phyloP scores from a whole-genome alignment of 2,329 filamentous ascomycete species.

The Aspergillus versicolor region DNA sequence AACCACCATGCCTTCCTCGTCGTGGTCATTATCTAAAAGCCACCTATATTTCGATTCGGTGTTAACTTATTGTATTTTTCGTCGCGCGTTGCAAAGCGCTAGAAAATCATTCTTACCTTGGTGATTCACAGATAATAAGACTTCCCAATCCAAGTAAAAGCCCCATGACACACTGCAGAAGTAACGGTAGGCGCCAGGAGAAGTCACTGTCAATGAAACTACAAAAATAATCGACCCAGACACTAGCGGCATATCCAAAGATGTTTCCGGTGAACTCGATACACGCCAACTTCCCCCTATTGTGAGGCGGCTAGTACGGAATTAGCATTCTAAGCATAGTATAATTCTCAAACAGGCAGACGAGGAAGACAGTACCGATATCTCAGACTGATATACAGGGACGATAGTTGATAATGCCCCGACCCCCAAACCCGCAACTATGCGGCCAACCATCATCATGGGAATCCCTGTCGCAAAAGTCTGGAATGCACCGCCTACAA shows the following conservation, averaged over 20 bases:
- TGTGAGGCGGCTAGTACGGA: slow-evolving; percentile 71
- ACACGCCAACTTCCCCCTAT: slow-evolving; percentile 90
- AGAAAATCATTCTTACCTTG: slow-evolving; percentile 60
- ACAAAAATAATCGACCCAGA: slow-evolving; percentile 98
- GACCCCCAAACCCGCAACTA: slow-evolving; percentile 81
- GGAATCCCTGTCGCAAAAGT: slow-evolving; percentile 77
- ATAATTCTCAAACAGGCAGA: neutral
- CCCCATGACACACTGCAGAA: slow-evolving; percentile 96
- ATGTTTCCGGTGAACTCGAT: slow-evolving; percentile 99
- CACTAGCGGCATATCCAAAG: slow-evolving; percentile 89
- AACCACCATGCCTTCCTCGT: slow-evolving; percentile 96
- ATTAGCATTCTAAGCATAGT: slow-evolving; percentile 16
- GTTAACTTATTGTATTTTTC: neutral
- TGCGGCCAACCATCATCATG: slow-evolving; percentile 82
- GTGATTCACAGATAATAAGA: slow-evolving; percentile 92
- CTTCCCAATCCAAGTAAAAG: slow-evolving; percentile 80
- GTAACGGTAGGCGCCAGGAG: slow-evolving; percentile 85
- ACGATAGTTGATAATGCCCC: slow-evolving; percentile 90
- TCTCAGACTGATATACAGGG: slow-evolving; percentile 90
- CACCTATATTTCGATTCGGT: slow-evolving; percentile 58
- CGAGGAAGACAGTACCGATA: slow-evolving; percentile 55
- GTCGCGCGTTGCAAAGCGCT: neutral
- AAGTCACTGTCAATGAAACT: slow-evolving; percentile 81
- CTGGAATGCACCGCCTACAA: slow-evolving; percentile 80
- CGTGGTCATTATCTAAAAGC: slow-evolving; percentile 95